These are phyloP conservation scores for Arbutus unedo DNA, from an alignment of 148 eudicot genomes.

Conservation along the genomic window DNA sequence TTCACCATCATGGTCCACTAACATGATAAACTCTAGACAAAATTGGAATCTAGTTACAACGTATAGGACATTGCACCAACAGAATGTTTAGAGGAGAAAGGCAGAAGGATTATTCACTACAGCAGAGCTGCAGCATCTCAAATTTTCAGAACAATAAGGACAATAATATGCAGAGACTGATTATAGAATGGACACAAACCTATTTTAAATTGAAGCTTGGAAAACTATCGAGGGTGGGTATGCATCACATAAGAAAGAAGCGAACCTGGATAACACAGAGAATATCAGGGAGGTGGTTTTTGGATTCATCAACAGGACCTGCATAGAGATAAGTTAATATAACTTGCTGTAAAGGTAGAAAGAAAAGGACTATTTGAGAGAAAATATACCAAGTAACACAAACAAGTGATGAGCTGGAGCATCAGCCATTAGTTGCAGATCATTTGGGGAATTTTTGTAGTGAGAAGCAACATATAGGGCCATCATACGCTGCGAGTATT, in stretches of 20 bases:
- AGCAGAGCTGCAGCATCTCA: slow-evolving; percentile 9
- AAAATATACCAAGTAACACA: slow-evolving; percentile 78
- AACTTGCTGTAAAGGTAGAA: not conserved
- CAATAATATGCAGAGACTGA: not conserved
- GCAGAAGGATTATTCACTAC: not conserved
- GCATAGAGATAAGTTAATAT: slow-evolving; percentile 20
- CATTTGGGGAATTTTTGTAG: slow-evolving; percentile 96
- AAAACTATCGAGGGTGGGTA: not conserved
- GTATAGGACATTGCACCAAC: not conserved
- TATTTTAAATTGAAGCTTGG: not conserved
- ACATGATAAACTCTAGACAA: not conserved
- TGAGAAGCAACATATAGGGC: slow-evolving; percentile 96
- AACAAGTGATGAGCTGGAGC: slow-evolving; percentile 98
- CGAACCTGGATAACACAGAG: slow-evolving; percentile 91
- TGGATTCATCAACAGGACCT: slow-evolving; percentile 97
- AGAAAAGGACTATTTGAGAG: not conserved
- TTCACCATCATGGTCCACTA: not conserved
- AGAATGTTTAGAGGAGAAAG: not conserved
- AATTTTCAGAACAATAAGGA: not conserved
- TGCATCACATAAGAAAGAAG: slow-evolving; percentile 12
- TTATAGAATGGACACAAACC: not conserved
- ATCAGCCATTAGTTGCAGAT: slow-evolving; percentile 93
- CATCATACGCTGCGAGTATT: slow-evolving; percentile 88
- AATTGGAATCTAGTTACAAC: not conserved
- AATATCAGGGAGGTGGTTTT: slow-evolving; percentile 92